phyloP scores from a whole-genome alignment of 768 basidiomycete genomes.

The Gloeopeniophorella convolvens region DNA sequence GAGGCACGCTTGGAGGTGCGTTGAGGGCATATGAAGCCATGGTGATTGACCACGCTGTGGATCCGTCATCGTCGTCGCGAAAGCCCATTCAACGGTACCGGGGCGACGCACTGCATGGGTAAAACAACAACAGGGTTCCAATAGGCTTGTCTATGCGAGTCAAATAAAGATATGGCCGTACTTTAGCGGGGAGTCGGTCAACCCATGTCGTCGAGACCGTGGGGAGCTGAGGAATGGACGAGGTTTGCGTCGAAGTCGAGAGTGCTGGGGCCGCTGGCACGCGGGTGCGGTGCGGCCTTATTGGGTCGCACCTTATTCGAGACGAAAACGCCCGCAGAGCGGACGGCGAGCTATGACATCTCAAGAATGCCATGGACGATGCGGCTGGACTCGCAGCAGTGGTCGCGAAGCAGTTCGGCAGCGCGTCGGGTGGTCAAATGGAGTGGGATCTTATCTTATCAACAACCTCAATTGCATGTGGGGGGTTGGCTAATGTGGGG shows the following conservation, averaged over 20 bases:
- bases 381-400: neutral
- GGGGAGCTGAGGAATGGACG: neutral
- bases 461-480: too few species aligned
- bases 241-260: neutral
- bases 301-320: neutral
- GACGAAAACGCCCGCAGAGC: neutral
- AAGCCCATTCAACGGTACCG: neutral
- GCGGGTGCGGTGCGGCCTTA: neutral
- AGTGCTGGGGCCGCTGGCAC: neutral
- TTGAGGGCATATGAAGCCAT: constrained; percentile 86
- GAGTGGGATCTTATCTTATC: constrained; percentile 20
- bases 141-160: constrained; percentile 95
- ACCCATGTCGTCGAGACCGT: constrained; percentile 48
- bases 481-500: too few species aligned
- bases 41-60: constrained; percentile 91
- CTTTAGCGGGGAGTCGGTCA: constrained; percentile 50
- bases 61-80: neutral
- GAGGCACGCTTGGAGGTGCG: constrained; percentile 56
- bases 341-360: neutral
- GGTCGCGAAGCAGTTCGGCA: neutral
- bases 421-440: neutral
- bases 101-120: constrained; percentile 77
- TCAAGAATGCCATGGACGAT: neutral
- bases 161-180: constrained; percentile 77
- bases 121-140: constrained; percentile 84